Evolutionary conservation across 495 filamentous ascomycete species (phyloP).

Genomic region (Hyaloscypha bicolor): DNA sequence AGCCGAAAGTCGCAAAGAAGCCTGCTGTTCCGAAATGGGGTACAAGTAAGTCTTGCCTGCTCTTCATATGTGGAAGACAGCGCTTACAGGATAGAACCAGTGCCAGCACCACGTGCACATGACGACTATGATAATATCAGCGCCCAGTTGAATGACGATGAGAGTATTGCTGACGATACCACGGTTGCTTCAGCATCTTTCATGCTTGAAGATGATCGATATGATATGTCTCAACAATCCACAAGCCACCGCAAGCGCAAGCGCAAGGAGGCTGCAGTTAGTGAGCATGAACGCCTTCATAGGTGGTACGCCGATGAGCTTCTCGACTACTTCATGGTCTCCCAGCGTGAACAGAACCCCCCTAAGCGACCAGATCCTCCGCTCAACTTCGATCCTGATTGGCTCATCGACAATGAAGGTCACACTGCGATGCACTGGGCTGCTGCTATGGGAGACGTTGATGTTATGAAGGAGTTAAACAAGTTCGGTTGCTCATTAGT

Average conservation of each 20-base stretch:
- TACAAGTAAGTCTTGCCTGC: constrained; percentile 39
- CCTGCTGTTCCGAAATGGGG: constrained; percentile 57
- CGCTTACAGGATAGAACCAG: constrained; percentile 38
- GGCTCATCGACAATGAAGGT: constrained; percentile 82
- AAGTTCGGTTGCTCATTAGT: constrained; percentile 70
- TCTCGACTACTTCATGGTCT: constrained; percentile 91
- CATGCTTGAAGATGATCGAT: constrained; percentile 77
- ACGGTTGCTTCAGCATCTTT: constrained; percentile 81
- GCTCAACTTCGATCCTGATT: constrained; percentile 79
- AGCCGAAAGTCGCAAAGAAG: constrained; percentile 68
- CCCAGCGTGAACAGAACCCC: constrained; percentile 65
- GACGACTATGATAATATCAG: constrained; percentile 51
- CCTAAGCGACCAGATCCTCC: constrained; percentile 77
- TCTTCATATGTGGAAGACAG: constrained; percentile 10
- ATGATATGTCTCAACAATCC: constrained; percentile 56
- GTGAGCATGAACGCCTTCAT: constrained; percentile 78
- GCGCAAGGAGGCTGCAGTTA: constrained; percentile 61
- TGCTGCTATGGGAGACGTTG: constrained; percentile 94
- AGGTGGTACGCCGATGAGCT: constrained; percentile 89
- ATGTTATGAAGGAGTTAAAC: constrained; percentile 83
- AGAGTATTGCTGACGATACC: constrained; percentile 72
- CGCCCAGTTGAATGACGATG: constrained; percentile 72
- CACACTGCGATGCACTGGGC: constrained; percentile 97
- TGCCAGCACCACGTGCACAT: constrained; percentile 38
- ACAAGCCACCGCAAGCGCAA: constrained; percentile 78